Evolutionary conservation across 2,329 filamentous ascomycete species (phyloP).

Genomic region (Monilinia aucupariae): DNA sequence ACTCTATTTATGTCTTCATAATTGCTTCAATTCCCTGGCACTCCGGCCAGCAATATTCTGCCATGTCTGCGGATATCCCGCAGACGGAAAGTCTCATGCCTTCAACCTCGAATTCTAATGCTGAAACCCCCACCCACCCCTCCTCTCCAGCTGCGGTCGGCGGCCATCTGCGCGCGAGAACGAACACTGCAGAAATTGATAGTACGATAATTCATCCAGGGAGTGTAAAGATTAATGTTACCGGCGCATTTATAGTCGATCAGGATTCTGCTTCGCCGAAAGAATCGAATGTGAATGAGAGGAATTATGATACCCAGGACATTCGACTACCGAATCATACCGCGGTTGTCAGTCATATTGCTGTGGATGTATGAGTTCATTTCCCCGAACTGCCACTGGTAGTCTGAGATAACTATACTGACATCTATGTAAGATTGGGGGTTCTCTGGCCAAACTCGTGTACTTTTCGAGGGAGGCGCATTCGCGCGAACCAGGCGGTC

Average conservation of each 20-base stretch:
- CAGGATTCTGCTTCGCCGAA: conserved; percentile 58
- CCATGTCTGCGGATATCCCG: conserved; percentile 27
- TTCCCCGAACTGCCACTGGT: conserved; percentile 1
- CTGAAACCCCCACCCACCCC: conserved; percentile 20
- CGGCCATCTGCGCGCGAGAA: conserved; percentile 26
- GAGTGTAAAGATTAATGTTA: conserved; percentile 89
- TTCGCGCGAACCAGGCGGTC: conserved; percentile 74
- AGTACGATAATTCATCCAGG: conserved; percentile 52
- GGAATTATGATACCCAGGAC: conserved; percentile 72
- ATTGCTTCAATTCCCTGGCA: conserved; percentile 19
- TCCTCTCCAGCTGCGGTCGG: conserved; percentile 15
- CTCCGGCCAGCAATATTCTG: conserved; percentile 21
- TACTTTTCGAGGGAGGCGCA: conserved; percentile 90
- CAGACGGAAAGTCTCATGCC: conserved; percentile 16
- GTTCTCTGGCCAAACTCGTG: conserved; percentile 90
- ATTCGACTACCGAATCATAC: conserved; percentile 96
- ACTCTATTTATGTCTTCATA: conserved; percentile 17
- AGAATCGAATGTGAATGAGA: conserved; percentile 38
- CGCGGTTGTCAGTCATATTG: conserved; percentile 91
- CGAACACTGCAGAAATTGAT: conserved; percentile 37
- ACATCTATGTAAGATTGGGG: conserved; percentile 66
- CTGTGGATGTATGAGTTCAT: conserved; percentile 71
- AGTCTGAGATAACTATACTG: conserved; percentile 4
- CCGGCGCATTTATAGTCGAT: conserved; percentile 94
- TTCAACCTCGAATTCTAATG: conserved; percentile 12